These are phyloP conservation scores for Aeschynomene evenia DNA, from an alignment of 306 rosid species.

Conservation along the genomic window DNA sequence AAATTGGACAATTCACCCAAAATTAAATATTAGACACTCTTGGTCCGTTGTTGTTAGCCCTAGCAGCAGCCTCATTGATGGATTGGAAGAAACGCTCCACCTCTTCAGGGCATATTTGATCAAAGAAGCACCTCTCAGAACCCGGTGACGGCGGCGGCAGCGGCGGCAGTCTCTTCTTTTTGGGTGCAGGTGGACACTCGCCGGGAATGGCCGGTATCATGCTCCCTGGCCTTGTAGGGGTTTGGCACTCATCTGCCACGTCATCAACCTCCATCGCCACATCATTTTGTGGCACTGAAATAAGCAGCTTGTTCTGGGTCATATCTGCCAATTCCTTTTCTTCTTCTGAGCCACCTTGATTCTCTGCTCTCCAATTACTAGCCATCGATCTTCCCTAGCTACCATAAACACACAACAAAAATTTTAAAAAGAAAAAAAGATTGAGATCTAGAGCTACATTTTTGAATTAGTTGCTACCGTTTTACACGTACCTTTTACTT, in stretches of 20 bases:
- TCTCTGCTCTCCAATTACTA: neutral
- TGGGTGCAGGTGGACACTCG: constrained; percentile 54
- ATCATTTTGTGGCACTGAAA: neutral
- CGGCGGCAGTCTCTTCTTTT: constrained; percentile 4
- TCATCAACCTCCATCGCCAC: too few species aligned
- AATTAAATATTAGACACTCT: neutral
- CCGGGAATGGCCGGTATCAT: constrained; percentile 1
- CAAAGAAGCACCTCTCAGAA: constrained; percentile 26
- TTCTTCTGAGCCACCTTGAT: neutral
- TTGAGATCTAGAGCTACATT: too few species aligned
- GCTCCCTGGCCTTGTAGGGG: constrained; percentile 41
- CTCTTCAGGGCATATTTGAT: constrained; percentile 28
- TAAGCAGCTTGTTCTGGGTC: neutral
- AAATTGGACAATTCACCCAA: neutral
- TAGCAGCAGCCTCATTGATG: neutral
- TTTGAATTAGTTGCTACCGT: neutral
- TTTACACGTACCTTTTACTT: constrained; percentile 23
- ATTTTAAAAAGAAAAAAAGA: neutral
- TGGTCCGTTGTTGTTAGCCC: constrained; percentile 41
- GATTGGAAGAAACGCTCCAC: constrained; percentile 43
- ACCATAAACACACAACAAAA: neutral
- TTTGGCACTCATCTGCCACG: constrained; percentile 36
- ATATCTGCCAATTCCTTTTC: neutral
- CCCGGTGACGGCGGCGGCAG: neutral
- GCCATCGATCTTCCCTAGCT: constrained; percentile 8